Evolutionary conservation across 257 asterid genomes (phyloP).

Genomic region (Solanum pinnatisectum): DNA sequence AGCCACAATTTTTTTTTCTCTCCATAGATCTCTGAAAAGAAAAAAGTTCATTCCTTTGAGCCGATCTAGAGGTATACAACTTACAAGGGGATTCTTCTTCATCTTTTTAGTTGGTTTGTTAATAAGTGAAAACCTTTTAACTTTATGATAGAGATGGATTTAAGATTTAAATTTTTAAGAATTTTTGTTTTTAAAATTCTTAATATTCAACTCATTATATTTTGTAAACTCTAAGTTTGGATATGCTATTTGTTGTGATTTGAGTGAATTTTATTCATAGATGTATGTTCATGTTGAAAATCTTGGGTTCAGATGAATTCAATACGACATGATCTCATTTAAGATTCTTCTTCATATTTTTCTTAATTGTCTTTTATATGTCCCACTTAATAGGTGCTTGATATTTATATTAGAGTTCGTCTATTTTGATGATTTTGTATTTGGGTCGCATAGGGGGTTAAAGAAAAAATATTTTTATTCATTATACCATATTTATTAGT

Average conservation of each 20-base stretch:
- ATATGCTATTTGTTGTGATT: neutral
- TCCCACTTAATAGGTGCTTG: too few species aligned
- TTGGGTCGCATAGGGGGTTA: neutral
- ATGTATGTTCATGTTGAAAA: neutral
- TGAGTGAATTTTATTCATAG: neutral
- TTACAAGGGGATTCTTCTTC: neutral
- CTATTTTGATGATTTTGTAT: too few species aligned
- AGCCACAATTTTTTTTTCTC: neutral
- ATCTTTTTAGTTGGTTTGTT: neutral
- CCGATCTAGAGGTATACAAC: neutral
- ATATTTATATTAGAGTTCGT: too few species aligned
- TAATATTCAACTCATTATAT: neutral
- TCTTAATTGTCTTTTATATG: too few species aligned
- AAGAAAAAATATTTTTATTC: rapidly evolving
- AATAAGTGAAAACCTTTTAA: neutral
- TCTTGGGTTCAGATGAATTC: neutral
- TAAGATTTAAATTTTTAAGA: neutral
- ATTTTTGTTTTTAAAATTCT: neutral
- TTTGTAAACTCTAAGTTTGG: neutral
- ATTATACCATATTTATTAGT: too few species aligned
- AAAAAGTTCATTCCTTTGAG: neutral
- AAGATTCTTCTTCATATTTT: neutral
- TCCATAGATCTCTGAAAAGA: neutral
- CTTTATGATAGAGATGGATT: neutral
- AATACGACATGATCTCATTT: neutral